Evolutionary conservation across 2,329 filamentous ascomycete genomes (phyloP).

Genomic region (Ilyonectria robusta): DNA sequence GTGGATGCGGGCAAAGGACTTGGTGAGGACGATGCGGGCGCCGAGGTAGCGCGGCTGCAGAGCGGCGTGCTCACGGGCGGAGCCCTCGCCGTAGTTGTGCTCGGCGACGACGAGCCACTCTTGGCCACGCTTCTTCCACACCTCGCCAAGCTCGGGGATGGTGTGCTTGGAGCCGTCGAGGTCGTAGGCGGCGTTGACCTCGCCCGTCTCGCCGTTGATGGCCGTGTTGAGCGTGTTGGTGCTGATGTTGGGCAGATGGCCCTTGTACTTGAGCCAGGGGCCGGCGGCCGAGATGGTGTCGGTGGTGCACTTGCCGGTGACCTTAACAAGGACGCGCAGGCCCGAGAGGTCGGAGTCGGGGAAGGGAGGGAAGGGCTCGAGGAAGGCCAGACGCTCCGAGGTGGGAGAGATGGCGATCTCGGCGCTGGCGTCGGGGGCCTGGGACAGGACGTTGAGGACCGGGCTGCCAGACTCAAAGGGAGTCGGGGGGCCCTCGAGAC

Average conservation of each 20-base stretch:
- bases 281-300: constrained; percentile 97
- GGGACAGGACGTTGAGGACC: constrained; percentile 79
- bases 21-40: constrained; percentile 85
- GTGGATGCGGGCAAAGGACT: constrained; percentile 92
- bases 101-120: constrained; percentile 97
- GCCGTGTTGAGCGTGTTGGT: constrained; percentile 98
- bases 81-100: constrained; percentile 97
- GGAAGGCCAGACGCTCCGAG: constrained; percentile 90
- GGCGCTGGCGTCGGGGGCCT: constrained; percentile 78
- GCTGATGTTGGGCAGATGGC: constrained; percentile 96
- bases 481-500: constrained; percentile 72
- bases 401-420: constrained; percentile 85
- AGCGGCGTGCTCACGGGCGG: constrained; percentile 89
- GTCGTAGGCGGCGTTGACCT: constrained; percentile 95
- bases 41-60: constrained; percentile 93
- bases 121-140: constrained; percentile 82
- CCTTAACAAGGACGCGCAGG: constrained; percentile 92
- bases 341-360: constrained; percentile 80
- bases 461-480: constrained; percentile 86
- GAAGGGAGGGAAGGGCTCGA: constrained; percentile 92
- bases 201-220: constrained; percentile 90
- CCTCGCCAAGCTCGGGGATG: constrained; percentile 88
- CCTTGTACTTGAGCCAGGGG: constrained; percentile 99
- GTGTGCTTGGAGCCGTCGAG: constrained; percentile 79
- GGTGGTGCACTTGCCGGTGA: constrained; percentile 96